Base-by-base conservation (phyloP, 2,329 filamentous ascomycete species). In the Exophiala sp. region DNA sequence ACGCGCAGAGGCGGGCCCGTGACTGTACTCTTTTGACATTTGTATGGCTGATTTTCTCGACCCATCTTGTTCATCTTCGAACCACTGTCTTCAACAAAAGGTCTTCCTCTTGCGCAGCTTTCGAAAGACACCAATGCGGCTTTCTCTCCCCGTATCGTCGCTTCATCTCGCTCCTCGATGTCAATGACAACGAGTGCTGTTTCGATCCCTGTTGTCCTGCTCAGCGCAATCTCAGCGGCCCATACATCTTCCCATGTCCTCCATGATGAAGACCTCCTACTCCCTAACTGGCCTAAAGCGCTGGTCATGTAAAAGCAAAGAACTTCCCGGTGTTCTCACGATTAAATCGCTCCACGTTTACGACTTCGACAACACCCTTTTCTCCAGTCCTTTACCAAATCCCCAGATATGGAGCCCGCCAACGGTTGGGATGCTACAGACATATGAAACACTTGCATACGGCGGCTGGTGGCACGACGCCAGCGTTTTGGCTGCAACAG, bases 381-480 rank as follows among this genome's bases (percentile, higher is more conserved):
- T 99, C 76, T 85, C 86, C 64, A 95, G 89, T 11, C 94, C 94
- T 5, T 76, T 96, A 1, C 94, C 94, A 1, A 97, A 96, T 66
- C 83, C 85, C 2, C 86, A 90, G 62, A 71, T 99, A 66, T 99
- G 94, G 94, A 87, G 86, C 62, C 82, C 82, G 1, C 77, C 79
- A 32, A 92, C 90, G 0, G 83, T 95, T 46, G 89, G 90, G 44
- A 80, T 85, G 56, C 78, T 99, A 9, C 84, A 88, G 56, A 85
- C 79, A 43, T 85, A 88, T 61, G 88, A 95, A 61, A 78, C 82
- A 48, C 89, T 97, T 63, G 75, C 84, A 58, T 88, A 87, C 62
- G 92, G 91, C 61, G 91, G 92, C 59, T 99, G 94, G 94, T 99
- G 94, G 94, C 94, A 99, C 71, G 91, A 97, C 67, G 82, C 84